Evolutionary conservation across 805 yeast species (phyloP), one percentile per base, ranked within the genome.

Genomic region (Kodamaea laetipori): DNA sequence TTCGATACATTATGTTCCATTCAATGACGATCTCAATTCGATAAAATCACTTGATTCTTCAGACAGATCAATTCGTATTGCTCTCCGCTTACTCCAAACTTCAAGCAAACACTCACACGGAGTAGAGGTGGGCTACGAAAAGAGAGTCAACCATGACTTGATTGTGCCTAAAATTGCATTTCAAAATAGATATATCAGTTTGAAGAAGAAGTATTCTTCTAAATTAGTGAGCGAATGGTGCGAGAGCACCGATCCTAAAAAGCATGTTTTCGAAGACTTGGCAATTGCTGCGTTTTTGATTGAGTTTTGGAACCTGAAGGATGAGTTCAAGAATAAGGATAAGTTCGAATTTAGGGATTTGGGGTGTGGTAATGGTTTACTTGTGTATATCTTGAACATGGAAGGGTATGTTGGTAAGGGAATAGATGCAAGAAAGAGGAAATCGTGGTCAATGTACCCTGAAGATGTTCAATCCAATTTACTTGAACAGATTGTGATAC

Each of bases 201-300:
- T 92, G 55, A 92, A 92, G 64, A 86, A 85, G 61, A 86, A 83
- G 61, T 86, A 90, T 60, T 88, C 96, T 0, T 78, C 82, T 19
- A 63, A 67, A 12, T 66, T 92, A 38, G 90, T 90, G 9, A 86
- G 82, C 31, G 77, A 75, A 50, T 92, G 98, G 98, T 81, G 76
- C n/a, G 98, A 92, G 64, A 81, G 84, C 23, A 92, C 98, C 2
- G 97, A 92, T 63, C 97, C 97, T 2, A 78, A 84, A 53, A 92
- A 92, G 61, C 98, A 92, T 66, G 97, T 92, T 0, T 92, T 90
- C 67, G 98, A 92, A 69, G 98, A 92, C 61, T 78, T 92, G 41
- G 95, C 96, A 3, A 90, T 92, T 53, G 97, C 97, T 1, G 96
- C 97, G 0, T 92, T 92, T 54, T 70, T 92, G 48, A 86, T 92